Base-by-base conservation (phyloP, 768 basidiomycete species). In the Phanerochaete carnosa region DNA sequence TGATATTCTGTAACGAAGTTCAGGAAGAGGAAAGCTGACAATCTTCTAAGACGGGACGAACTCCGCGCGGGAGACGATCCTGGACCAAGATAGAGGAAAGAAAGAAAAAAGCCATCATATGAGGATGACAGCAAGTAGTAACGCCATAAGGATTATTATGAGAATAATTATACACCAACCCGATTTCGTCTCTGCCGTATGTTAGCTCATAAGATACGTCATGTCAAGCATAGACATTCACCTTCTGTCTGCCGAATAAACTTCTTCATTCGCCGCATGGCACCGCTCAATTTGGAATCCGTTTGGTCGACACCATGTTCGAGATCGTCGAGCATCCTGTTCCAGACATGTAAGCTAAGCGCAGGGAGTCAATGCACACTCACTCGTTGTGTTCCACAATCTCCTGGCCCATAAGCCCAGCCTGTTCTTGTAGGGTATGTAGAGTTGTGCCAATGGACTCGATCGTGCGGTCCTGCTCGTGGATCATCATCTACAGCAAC, bases 371-470 rank as follows among this genome's bases (percentile, higher is more conserved):
- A 52, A 7, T 55, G 29, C 59, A 33, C 23, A 67, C 85, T 63
- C 63, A 96, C 96, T 93, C 92, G 65, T 89, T 92, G 68, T 99
- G 97, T 70, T 95, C 94, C 9, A 72, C 78, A 53, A 98, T 92
- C 70, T 99, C 97, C 59, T 85, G 86, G 0, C 96, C 96, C 86
- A 99, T 99, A 32, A 98, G 77, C 12, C 89, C 90, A 0, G 97
- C 97, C 74, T 98, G 97, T 64, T 92, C 88, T 0, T 89, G 88
- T 7, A 99, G 77, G 0, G 90, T 95, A 59, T 71, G 85, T 56
- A 99, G 73, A 1, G 95, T 95, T 0, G 94, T 94, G 0, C 89
- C 83, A 69, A 99, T 95, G 0, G 89, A 84, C 58, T 89, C 87
- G 67, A 99, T 89, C 0, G 95, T 90, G 29, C 85, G 81, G 69